phyloP scores from a whole-genome alignment of 2,329 filamentous ascomycete species.

The Proliferodiscus dingleyae region DNA sequence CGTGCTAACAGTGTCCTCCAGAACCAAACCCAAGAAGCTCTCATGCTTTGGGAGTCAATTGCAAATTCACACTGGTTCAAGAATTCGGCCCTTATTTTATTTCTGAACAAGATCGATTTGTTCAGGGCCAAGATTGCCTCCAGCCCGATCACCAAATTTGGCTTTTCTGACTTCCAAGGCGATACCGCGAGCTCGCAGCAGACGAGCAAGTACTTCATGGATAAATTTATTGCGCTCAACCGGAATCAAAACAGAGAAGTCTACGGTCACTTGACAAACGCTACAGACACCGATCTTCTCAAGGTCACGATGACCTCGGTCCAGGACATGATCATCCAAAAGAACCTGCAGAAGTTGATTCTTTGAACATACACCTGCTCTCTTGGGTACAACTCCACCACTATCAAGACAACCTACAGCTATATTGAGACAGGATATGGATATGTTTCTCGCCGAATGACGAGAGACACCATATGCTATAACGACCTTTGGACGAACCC shows the following conservation, averaged over 20 bases:
- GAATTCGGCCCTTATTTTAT: slow-evolving; percentile 75
- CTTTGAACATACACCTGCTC: slow-evolving; percentile 41
- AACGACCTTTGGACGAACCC: slow-evolving; percentile 2
- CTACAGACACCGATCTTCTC: slow-evolving; percentile 65
- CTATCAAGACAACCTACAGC: background rate
- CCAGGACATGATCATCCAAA: slow-evolving; percentile 83
- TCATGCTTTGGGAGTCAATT: slow-evolving; percentile 83
- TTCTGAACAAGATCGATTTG: slow-evolving; percentile 83
- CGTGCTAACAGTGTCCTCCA: slow-evolving; percentile 33
- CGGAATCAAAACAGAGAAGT: slow-evolving; percentile 53
- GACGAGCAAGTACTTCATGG: slow-evolving; percentile 75
- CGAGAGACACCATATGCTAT: slow-evolving; percentile 1
- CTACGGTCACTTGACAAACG: slow-evolving; percentile 55
- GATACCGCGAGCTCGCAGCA: slow-evolving; percentile 67
- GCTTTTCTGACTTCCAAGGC: slow-evolving; percentile 75
- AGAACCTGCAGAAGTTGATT: slow-evolving; percentile 75
- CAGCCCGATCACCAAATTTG: slow-evolving; percentile 67
- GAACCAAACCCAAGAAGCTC: slow-evolving; percentile 89
- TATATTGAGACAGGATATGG: background rate
- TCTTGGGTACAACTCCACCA: background rate
- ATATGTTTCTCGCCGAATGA: background rate
- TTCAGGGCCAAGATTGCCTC: slow-evolving; percentile 71
- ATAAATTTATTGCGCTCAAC: slow-evolving; percentile 75
- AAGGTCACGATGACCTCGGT: slow-evolving; percentile 85
- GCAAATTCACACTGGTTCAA: slow-evolving; percentile 85